Evolutionary conservation across 129 eudicot genomes (phyloP).

Genomic region (Arctium minus): DNA sequence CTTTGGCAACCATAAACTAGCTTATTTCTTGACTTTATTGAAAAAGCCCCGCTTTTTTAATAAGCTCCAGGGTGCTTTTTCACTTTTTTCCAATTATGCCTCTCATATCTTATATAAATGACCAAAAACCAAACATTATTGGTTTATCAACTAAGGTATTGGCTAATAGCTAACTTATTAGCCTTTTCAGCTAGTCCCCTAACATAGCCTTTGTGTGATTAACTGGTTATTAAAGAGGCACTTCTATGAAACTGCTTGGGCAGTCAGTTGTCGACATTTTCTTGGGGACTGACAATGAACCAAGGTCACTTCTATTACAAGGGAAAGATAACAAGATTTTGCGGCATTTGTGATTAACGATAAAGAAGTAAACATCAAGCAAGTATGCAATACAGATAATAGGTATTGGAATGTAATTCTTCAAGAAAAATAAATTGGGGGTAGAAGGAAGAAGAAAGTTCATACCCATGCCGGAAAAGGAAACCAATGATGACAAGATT

Average conservation of each 20-base stretch:
- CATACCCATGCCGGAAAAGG: constrained; percentile 88
- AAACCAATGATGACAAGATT: constrained; percentile 81
- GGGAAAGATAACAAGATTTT: not conserved
- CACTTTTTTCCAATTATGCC: not conserved
- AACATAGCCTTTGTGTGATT: not conserved
- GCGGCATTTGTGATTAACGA: not conserved
- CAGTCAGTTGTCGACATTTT: not conserved
- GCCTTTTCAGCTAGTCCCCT: too few relatives aligned
- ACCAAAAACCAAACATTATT: not conserved
- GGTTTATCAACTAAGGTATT: too few relatives aligned
- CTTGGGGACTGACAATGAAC: not conserved
- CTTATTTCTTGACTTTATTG: too few relatives aligned
- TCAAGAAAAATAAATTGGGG: not conserved
- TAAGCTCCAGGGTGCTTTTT: too few relatives aligned
- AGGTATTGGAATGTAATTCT: not conserved
- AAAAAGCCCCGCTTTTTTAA: too few relatives aligned
- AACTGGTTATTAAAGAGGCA: not conserved
- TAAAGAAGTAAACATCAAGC: not conserved
- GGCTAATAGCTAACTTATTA: too few relatives aligned
- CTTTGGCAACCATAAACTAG: not conserved
- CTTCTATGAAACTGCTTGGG: not conserved
- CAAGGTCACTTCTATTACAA: not conserved
- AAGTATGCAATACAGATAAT: not conserved
- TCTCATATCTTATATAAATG: not conserved
- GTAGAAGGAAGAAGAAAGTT: not conserved